Evolutionary conservation across 495 filamentous ascomycete genomes (phyloP).

Genomic region (Penicillium riverlandense): DNA sequence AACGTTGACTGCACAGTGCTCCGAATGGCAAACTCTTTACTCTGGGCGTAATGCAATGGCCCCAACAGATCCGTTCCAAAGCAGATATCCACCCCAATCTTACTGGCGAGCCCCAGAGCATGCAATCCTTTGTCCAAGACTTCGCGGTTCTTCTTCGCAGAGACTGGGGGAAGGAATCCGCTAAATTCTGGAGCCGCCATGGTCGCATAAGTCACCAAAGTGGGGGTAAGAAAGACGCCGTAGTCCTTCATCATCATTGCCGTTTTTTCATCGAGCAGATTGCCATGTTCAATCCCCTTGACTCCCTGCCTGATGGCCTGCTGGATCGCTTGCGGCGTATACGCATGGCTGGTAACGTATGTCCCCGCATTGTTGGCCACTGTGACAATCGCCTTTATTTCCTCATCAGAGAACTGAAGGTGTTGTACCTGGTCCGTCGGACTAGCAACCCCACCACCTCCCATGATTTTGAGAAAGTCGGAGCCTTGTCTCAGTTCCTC

Average conservation of each 20-base stretch:
- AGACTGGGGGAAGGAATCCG: conserved; percentile 28
- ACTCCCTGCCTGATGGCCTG: conserved; percentile 46
- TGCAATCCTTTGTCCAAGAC: conserved; percentile 34
- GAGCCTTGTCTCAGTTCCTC: conserved; percentile 43
- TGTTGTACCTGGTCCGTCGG: conserved; percentile 38
- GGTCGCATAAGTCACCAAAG: conserved; percentile 38
- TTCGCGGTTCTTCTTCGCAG: conserved; percentile 32
- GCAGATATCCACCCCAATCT: conserved; percentile 41
- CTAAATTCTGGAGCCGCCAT: conserved; percentile 33
- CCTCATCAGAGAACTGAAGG: conserved; percentile 42
- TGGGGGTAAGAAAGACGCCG: conserved; percentile 41
- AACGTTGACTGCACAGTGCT: conserved; percentile 28
- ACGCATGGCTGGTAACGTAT: conserved; percentile 47
- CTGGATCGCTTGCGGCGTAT: conserved; percentile 38
- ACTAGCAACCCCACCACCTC: conserved; percentile 42
- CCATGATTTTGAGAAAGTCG: conserved; percentile 51
- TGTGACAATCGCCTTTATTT: conserved; percentile 39
- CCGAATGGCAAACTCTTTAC: conserved; percentile 42
- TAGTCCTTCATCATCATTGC: conserved; percentile 32
- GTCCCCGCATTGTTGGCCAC: conserved; percentile 34
- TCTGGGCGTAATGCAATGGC: conserved; percentile 37
- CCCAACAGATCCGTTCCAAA: conserved; percentile 46
- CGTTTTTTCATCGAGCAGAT: conserved; percentile 41
- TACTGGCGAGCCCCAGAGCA: conserved; percentile 25
- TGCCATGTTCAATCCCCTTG: conserved; percentile 47